A percentile compares a stretch with the other conserved stretches of the same genome.
Evolutionary conservation across 805 yeast species (phyloP).

Genomic region (Saccharomycopsis fermentans): DNA sequence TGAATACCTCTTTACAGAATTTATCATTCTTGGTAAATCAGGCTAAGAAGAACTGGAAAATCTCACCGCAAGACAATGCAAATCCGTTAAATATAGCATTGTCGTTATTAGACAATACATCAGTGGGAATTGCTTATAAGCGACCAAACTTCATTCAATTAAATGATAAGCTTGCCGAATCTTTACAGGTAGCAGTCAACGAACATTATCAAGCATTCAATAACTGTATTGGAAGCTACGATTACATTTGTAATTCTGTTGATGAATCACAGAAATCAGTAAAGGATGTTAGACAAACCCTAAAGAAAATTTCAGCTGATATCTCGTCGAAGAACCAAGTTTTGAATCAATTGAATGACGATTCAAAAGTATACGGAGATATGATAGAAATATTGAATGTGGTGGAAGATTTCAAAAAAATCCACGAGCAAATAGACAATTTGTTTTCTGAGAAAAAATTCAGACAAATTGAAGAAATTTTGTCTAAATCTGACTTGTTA

Average conservation of each 20-base stretch:
- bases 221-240: constrained; percentile 76
- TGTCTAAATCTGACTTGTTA: constrained; percentile 33
- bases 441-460: constrained; percentile 63
- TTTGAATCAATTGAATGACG: constrained; percentile 54
- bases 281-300: constrained; percentile 35
- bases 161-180: constrained; percentile 43
- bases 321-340: constrained; percentile 45
- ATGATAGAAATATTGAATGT: constrained; percentile 62
- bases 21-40: constrained; percentile 15
- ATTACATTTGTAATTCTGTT: constrained; percentile 53
- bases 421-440: constrained; percentile 57
- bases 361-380: constrained; percentile 51
- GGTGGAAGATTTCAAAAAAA: constrained; percentile 47
- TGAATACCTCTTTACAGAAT: constrained; percentile 15
- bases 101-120: constrained; percentile 71
- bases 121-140: constrained; percentile 82
- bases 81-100: constrained; percentile 83
- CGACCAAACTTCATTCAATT: constrained; percentile 55
- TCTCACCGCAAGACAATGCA: constrained; percentile 36
- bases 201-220: constrained; percentile 79
- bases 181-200: constrained; percentile 62
- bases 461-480: constrained; percentile 48
- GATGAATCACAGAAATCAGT: constrained; percentile 56
- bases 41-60: constrained; percentile 39
- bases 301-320: constrained; percentile 40